phyloP scores from a whole-genome alignment of 768 basidiomycete species.

The Hygrocybe coccinea region DNA sequence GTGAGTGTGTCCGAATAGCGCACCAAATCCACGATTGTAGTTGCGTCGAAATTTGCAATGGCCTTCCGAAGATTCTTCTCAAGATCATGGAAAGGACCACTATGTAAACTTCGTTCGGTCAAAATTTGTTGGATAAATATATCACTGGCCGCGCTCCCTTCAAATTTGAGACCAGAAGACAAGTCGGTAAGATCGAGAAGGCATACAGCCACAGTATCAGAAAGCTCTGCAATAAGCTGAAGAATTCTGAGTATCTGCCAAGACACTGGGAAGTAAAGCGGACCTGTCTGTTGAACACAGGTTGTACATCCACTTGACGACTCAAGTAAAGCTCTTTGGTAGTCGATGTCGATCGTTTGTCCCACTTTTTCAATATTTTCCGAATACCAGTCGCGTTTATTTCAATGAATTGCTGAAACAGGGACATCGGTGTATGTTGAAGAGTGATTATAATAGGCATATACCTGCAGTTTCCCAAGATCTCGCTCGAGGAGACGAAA shows the following conservation, averaged over 20 bases:
- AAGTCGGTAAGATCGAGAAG: slow-evolving; percentile 75
- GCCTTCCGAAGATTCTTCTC: slow-evolving; percentile 83
- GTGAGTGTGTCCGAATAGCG: slow-evolving; percentile 63
- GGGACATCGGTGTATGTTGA: slow-evolving; percentile 19
- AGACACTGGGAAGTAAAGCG: slow-evolving; percentile 18
- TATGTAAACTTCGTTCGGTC: slow-evolving; percentile 53
- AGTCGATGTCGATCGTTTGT: slow-evolving; percentile 89
- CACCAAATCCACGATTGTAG: slow-evolving; percentile 64
- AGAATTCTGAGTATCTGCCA: slow-evolving; percentile 10
- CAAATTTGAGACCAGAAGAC: slow-evolving; percentile 69
- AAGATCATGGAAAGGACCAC: slow-evolving; percentile 80
- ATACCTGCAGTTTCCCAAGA: slow-evolving; percentile 89
- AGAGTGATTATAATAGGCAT: slow-evolving; percentile 11
- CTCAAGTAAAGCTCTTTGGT: slow-evolving; percentile 97
- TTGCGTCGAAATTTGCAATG: slow-evolving; percentile 54
- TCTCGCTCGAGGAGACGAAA: slow-evolving; percentile 92
- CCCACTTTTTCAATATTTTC: slow-evolving; percentile 98
- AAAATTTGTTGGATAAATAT: slow-evolving; percentile 69
- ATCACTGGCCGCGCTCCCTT: slow-evolving; percentile 72
- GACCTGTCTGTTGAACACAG: slow-evolving; percentile 93
- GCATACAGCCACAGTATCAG: slow-evolving; percentile 85
- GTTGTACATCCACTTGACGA: slow-evolving; percentile 97
- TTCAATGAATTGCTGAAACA: slow-evolving; percentile 85
- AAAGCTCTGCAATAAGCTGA: slow-evolving; percentile 90
- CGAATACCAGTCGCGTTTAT: slow-evolving; percentile 95